Evolutionary conservation across 495 filamentous ascomycete genomes (phyloP), one percentile per base, ranked within the genome.

Genomic region (Thozetella sp.): DNA sequence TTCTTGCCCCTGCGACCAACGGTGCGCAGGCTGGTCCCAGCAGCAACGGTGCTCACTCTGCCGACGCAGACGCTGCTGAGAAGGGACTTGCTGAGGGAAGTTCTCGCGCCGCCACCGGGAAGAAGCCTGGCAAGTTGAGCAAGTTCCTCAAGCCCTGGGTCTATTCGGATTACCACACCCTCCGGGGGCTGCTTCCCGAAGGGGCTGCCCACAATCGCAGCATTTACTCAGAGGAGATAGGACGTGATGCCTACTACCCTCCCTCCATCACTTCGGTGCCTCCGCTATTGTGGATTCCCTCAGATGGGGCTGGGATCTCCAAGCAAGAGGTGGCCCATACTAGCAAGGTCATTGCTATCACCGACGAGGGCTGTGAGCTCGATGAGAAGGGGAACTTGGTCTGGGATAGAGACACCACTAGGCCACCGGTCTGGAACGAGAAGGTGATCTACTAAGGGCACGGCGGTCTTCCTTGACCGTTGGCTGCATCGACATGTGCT

Each of bases 231-330:
- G 78, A 81, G 0, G 84, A 88, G 46, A 72, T 83, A 2, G 86
- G 86, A 70, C 71, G 74, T 1, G 81, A 92, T 55, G 93, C 92
- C 1, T 97, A 97, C 76, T 81, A 82, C 72, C 87, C 94, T 54
- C 93, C 93, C 2, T 78, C 86, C 4, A 83, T 96, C 58, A 84
- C 65, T 11, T 79, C 86, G 11, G 68, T 76, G 57, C 80, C 87
- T 1, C 90, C 91, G 22, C 72, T 93, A 40, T 79, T 97, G 25
- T 97, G 93, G 93, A 88, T 97, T 57, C 91, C 93, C 4, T 80
- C 81, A 52, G 93, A 97, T 66, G 72, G 80, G 1, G 77, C 88
- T 57, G 93, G 93, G 52, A 81, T 97, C 43, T 90, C 86, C 45
- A 81, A 80, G 71, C 88, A 93, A 74, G 93, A 97, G 78, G 77